Evolutionary conservation across 169 alveolate genomes (phyloP).

Genomic region (Plasmodium malariae): DNA sequence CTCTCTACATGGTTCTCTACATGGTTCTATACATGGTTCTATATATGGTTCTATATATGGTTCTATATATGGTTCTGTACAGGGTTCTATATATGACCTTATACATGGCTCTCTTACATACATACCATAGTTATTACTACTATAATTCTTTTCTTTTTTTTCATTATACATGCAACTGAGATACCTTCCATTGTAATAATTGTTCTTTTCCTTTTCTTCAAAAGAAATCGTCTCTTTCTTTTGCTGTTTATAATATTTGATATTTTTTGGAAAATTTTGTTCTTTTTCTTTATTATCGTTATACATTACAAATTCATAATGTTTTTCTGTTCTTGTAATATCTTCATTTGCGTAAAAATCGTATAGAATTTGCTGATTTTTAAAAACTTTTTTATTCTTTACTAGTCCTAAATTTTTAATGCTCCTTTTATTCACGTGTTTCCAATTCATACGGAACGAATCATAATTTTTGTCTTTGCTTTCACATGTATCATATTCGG

Average conservation of each 20-base stretch:
- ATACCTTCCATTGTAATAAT: conserved; percentile 18
- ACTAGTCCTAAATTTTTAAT: neutral
- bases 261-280: neutral
- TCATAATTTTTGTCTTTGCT: too few relatives aligned
- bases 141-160: neutral
- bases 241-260: neutral
- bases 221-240: neutral
- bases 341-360: neutral
- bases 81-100: too few relatives aligned
- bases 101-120: neutral
- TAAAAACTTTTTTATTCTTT: neutral
- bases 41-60: too few relatives aligned
- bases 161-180: neutral
- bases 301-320: neutral
- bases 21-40: too few relatives aligned
- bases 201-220: neutral
- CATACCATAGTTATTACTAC: neutral
- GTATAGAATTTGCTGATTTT: neutral
- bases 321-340: neutral
- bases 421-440: too few relatives aligned
- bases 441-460: too few relatives aligned
- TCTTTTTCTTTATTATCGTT: conserved; percentile 8
- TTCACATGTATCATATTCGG: too few relatives aligned
- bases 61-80: too few relatives aligned
- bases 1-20: too few relatives aligned